Conservation (phyloP, 495 filamentous ascomycete genomes). For the Clavariopsis aquatica region DNA sequence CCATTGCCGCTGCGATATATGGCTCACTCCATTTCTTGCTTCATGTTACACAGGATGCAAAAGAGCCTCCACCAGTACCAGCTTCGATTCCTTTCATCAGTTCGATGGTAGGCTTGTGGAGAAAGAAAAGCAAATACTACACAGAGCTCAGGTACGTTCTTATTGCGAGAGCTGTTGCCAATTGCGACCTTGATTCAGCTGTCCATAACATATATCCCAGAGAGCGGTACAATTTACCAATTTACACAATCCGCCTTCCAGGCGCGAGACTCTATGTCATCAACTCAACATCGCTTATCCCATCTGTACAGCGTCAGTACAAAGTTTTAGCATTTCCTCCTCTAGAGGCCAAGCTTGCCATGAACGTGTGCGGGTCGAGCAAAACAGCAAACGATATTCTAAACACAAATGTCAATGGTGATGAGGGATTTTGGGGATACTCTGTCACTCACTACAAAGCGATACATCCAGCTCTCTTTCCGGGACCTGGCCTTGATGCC, state of each 20-base stretch:
- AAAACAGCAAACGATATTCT: slow-evolving; percentile 39
- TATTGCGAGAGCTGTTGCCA: neutral
- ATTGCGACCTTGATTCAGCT: neutral
- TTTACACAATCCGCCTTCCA: slow-evolving; percentile 46
- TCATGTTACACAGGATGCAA: neutral
- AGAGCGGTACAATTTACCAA: slow-evolving; percentile 27
- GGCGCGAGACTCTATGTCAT: slow-evolving; percentile 47
- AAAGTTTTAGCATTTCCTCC: slow-evolving; percentile 45
- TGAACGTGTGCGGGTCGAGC: slow-evolving; percentile 41
- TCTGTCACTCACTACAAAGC: slow-evolving; percentile 38
- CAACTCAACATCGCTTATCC: slow-evolving; percentile 42
- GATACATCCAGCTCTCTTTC: slow-evolving; percentile 42
- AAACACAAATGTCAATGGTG: slow-evolving; percentile 38
- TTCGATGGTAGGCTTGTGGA: slow-evolving; percentile 8
- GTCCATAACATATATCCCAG: neutral
- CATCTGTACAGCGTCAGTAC: slow-evolving; percentile 42
- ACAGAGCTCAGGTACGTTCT: slow-evolving; percentile 10
- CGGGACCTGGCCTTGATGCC: slow-evolving; percentile 43
- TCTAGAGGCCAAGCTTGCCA: slow-evolving; percentile 44
- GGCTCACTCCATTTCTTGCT: neutral
- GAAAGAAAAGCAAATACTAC: slow-evolving; percentile 17
- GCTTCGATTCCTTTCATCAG: slow-evolving; percentile 14
- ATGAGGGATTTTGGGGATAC: slow-evolving; percentile 42
- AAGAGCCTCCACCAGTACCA: slow-evolving; percentile 3
- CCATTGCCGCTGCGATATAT: neutral